phyloP scores from a whole-genome alignment of 1,139 yeast species.

The Hansenula anomala region DNA sequence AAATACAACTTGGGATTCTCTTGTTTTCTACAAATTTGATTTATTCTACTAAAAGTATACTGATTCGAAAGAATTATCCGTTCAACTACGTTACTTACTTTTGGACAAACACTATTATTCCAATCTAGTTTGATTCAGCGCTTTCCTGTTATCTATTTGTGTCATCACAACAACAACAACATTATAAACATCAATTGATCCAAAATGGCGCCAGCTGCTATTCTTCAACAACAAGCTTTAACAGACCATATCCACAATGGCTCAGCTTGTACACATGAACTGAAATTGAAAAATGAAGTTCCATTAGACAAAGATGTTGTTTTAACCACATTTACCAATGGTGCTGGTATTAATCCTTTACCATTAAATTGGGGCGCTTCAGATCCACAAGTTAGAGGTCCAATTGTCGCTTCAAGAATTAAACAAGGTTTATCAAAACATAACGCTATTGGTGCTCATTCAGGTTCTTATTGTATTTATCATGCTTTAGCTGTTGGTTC shows the following conservation, averaged over 20 bases:
- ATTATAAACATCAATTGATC: background rate
- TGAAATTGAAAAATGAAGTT: constrained; percentile 22
- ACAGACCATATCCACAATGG: constrained; percentile 3
- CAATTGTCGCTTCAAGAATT: constrained; percentile 48
- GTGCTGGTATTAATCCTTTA: constrained; percentile 41
- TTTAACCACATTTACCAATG: constrained; percentile 48
- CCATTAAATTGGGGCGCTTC: constrained; percentile 46
- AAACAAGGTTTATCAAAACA: constrained; percentile 41
- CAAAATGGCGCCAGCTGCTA: constrained; percentile 22
- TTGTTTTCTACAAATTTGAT: too few relatives aligned
- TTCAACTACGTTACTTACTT: too few relatives aligned
- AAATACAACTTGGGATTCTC: too few relatives aligned
- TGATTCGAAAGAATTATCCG: too few relatives aligned
- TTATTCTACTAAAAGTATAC: too few relatives aligned
- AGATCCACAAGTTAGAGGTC: constrained; percentile 47
- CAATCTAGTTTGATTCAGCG: too few relatives aligned
- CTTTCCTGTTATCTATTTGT: background rate
- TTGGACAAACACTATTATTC: too few relatives aligned
- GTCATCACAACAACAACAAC: background rate
- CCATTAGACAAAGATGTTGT: constrained; percentile 30
- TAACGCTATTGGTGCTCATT: constrained; percentile 54
- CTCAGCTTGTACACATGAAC: constrained; percentile 8
- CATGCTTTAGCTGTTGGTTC: constrained; percentile 58
- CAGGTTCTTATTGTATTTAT: constrained; percentile 56
- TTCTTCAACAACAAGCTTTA: constrained; percentile 5